Conservation (phyloP, 768 basidiomycete species). For the Cubamyces sp. region DNA sequence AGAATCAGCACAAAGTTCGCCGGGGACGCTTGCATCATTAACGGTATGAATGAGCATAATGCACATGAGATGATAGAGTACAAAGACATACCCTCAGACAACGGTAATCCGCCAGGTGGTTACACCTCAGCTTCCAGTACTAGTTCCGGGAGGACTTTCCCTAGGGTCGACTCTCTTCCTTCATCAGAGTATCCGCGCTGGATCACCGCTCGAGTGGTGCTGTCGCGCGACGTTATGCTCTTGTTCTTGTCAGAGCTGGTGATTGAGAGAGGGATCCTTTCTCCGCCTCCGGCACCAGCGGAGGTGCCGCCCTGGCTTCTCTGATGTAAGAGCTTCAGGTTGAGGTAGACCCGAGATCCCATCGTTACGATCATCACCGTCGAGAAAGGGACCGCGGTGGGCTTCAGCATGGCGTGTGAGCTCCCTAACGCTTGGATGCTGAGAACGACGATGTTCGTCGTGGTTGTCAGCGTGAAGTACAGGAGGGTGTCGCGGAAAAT, state of each 20-base stretch:
- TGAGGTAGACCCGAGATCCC: constrained; percentile 23
- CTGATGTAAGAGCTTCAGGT: constrained; percentile 11
- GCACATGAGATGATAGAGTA: no score
- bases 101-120: no score
- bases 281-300: no score
- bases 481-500: constrained; percentile 20
- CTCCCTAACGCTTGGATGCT: constrained; percentile 21
- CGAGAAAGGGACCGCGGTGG: constrained; percentile 22
- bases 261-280: not conserved
- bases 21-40: no score
- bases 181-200: no score
- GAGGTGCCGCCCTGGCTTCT: not conserved
- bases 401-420: constrained; percentile 20
- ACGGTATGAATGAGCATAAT: no score
- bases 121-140: no score
- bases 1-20: no score
- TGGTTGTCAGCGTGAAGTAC: constrained; percentile 18
- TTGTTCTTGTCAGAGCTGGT: not conserved
- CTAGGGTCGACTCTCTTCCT: no score
- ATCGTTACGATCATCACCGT: constrained; percentile 38
- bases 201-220: not conserved
- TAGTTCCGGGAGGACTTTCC: no score
- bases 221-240: not conserved
- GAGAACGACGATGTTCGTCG: constrained; percentile 23
- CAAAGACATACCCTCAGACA: no score